Evolutionary conservation across 2,329 filamentous ascomycete species (phyloP).

Genomic region (Aspergillus jensenii): DNA sequence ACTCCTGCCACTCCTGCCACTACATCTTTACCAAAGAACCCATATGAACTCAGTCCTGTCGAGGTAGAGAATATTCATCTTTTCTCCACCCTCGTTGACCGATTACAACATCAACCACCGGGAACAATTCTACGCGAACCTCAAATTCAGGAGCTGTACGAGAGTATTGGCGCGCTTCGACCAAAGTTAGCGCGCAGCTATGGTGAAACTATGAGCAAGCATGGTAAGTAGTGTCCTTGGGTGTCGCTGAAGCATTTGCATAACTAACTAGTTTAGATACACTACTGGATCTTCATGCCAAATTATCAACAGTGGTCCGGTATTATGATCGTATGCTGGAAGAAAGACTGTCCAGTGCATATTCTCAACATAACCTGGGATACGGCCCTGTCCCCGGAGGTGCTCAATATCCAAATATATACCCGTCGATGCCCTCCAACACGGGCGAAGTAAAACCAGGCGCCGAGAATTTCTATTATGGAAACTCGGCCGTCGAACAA

Average conservation of each 20-base stretch:
- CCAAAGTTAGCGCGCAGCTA: constrained; percentile 95
- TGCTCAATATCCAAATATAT: constrained; percentile 59
- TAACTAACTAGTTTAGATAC: constrained; percentile 62
- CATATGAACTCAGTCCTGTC: constrained; percentile 89
- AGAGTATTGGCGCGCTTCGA: constrained; percentile 88
- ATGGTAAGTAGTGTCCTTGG: constrained; percentile 66
- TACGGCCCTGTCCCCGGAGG: constrained; percentile 53
- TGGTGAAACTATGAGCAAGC: constrained; percentile 99
- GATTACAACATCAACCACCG: constrained; percentile 89
- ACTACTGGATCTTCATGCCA: constrained; percentile 88
- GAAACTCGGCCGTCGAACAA: constrained; percentile 54
- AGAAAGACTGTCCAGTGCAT: constrained; percentile 88
- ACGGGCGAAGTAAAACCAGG: constrained; percentile 50
- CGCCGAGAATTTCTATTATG: constrained; percentile 80
- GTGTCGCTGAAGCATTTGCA: background rate
- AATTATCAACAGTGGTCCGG: constrained; percentile 90
- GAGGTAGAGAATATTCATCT: constrained; percentile 98
- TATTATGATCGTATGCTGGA: constrained; percentile 99
- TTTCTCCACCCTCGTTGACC: constrained; percentile 89
- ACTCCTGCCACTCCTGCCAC: constrained; percentile 50
- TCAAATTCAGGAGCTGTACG: constrained; percentile 96
- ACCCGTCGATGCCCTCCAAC: constrained; percentile 67
- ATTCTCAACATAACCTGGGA: constrained; percentile 74
- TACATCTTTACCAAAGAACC: constrained; percentile 71
- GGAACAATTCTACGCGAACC: constrained; percentile 96